Evolutionary conservation across 805 yeast genomes (phyloP).

Genomic region (Debaryomyces prosopidis): DNA sequence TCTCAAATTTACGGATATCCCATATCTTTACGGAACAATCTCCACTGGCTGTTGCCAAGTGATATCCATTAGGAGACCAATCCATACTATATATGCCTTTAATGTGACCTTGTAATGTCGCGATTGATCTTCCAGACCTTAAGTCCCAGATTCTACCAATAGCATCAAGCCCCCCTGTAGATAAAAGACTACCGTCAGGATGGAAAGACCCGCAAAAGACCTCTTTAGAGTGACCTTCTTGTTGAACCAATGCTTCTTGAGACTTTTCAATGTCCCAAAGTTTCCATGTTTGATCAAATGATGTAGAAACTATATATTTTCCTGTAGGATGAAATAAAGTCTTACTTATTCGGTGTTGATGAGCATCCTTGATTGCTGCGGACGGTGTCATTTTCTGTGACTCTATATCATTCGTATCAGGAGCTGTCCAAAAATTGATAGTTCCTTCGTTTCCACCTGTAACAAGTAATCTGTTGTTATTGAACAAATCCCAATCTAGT

Average conservation of each 20-base stretch:
- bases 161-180: slow-evolving; percentile 80
- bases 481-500: slow-evolving; percentile 57
- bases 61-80: slow-evolving; percentile 77
- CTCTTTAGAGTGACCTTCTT: slow-evolving; percentile 85
- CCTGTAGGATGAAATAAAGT: slow-evolving; percentile 68
- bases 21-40: slow-evolving; percentile 80
- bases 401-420: slow-evolving; percentile 1
- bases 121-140: slow-evolving; percentile 68
- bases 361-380: slow-evolving; percentile 25
- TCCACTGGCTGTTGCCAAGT: slow-evolving; percentile 79
- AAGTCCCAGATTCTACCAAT: slow-evolving; percentile 81
- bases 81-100: slow-evolving; percentile 68
- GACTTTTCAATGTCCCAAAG: slow-evolving; percentile 69
- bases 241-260: slow-evolving; percentile 53
- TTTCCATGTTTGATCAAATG: slow-evolving; percentile 86
- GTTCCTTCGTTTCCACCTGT: slow-evolving; percentile 43
- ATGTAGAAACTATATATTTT: slow-evolving; percentile 60
- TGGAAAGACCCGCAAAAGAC: slow-evolving; percentile 65
- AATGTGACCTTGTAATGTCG: slow-evolving; percentile 64
- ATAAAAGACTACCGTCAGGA: slow-evolving; percentile 73
- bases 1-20: slow-evolving; percentile 64
- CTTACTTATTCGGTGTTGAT: slow-evolving; percentile 55
- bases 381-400: slow-evolving; percentile 15
- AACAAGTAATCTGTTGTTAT: slow-evolving; percentile 15
- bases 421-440: slow-evolving; percentile 29